These are phyloP conservation scores for Vitis rotundifolia DNA, from an alignment of 164 flowering plant species.

Conservation along the genomic window DNA sequence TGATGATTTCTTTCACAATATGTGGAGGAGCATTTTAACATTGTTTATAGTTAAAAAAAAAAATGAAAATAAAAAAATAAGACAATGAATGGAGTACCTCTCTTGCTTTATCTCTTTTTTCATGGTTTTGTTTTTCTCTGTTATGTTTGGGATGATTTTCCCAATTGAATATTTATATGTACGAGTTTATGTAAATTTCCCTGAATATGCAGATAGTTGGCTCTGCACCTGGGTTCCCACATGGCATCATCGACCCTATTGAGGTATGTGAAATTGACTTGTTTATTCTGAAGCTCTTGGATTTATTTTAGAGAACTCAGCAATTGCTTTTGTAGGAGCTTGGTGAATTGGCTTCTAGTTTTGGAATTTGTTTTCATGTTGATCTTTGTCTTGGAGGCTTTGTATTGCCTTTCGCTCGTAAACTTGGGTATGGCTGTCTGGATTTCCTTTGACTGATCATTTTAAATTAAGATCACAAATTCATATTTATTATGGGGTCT, in stretches of 20 bases:
- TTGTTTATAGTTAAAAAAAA: no score
- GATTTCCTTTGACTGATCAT: not conserved
- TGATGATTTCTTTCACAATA: not conserved
- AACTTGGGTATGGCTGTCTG: slow-evolving; percentile 72
- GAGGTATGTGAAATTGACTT: slow-evolving; percentile 50
- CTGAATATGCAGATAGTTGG: slow-evolving; percentile 81
- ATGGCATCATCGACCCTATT: slow-evolving; percentile 95
- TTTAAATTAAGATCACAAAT: not conserved
- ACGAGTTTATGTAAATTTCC: slow-evolving; percentile 3
- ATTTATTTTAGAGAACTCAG: not conserved
- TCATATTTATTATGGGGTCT: not conserved
- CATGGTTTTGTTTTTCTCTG: not conserved
- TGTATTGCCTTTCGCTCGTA: slow-evolving; percentile 94
- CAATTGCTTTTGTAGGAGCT: slow-evolving; percentile 62
- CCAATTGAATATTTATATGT: not conserved
- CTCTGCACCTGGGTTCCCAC: slow-evolving; percentile 98
- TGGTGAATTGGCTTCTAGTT: slow-evolving; percentile 76
- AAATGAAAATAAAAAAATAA: no score
- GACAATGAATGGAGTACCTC: not conserved
- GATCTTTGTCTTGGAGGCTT: slow-evolving; percentile 99
- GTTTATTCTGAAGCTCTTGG: not conserved
- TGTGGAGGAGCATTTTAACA: not conserved
- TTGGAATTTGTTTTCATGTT: slow-evolving; percentile 85
- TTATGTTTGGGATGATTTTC: not conserved
- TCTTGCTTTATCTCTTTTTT: not conserved